phyloP scores from a whole-genome alignment of 2,329 filamentous ascomycete genomes.

The Zasmidium citrigriseum region DNA sequence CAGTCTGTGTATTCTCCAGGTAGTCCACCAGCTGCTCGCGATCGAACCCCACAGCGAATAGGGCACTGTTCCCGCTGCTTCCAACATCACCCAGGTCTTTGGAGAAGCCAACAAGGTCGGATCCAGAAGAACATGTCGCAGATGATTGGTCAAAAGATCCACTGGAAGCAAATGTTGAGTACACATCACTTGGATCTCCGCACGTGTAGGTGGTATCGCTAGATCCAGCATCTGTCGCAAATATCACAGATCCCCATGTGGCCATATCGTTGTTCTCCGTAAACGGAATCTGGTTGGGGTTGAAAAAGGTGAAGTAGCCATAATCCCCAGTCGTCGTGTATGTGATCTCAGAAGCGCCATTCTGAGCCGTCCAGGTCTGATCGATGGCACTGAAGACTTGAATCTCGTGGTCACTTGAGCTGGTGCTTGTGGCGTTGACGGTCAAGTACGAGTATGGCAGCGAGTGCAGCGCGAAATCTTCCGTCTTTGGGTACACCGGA shows the following conservation, averaged over 20 bases:
- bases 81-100: constrained; percentile 17
- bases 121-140: constrained; percentile 8
- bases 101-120: constrained; percentile 22
- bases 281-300: constrained; percentile 24
- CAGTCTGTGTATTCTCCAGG: constrained; percentile 26
- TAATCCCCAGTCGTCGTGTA: constrained; percentile 17
- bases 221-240: constrained; percentile 12
- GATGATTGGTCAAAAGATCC: constrained; percentile 10
- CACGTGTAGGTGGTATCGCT: constrained; percentile 11
- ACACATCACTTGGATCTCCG: constrained; percentile 14
- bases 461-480: constrained; percentile 37
- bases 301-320: constrained; percentile 26
- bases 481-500: constrained; percentile 32
- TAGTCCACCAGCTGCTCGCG: constrained; percentile 27
- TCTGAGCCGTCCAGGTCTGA: constrained; percentile 37
- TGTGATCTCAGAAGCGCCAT: constrained; percentile 24
- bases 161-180: constrained; percentile 13
- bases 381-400: constrained; percentile 40
- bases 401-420: constrained; percentile 13
- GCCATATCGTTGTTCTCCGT: constrained; percentile 27
- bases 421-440: constrained; percentile 21
- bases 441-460: constrained; percentile 40
- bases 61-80: constrained; percentile 12
- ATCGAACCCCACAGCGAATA: constrained; percentile 28
- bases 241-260: constrained; percentile 27